These are phyloP conservation scores for Sicyos edulis DNA, from an alignment of 306 rosid genomes.

Conservation along the genomic window DNA sequence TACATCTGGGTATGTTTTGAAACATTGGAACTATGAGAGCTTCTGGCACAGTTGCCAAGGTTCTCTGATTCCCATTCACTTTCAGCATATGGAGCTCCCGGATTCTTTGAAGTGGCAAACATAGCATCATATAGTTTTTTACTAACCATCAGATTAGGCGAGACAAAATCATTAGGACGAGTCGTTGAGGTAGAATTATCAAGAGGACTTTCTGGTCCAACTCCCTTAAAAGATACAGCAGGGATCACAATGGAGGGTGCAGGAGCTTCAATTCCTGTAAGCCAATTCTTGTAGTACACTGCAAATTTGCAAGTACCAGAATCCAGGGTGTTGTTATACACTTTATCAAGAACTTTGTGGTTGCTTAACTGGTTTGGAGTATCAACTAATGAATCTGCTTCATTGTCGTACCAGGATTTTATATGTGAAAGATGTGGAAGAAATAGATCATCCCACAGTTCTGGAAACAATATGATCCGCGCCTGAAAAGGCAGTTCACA, in stretches of 20 bases:
- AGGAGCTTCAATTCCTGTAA: constrained; percentile 60
- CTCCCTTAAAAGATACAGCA: constrained; percentile 30
- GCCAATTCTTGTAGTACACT: constrained; percentile 80
- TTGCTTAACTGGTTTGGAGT: constrained; percentile 40
- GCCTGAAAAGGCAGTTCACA: constrained; percentile 64
- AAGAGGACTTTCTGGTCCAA: constrained; percentile 34
- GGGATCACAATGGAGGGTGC: constrained; percentile 57
- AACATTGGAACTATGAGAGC: constrained; percentile 38
- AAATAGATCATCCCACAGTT: constrained; percentile 71
- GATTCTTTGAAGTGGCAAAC: constrained; percentile 34
- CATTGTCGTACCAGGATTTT: constrained; percentile 52
- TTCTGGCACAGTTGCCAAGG: constrained; percentile 25
- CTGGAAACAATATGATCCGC: constrained; percentile 52
- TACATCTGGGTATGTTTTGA: constrained; percentile 32
- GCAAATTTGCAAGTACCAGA: constrained; percentile 56
- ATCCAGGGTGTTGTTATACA: constrained; percentile 58
- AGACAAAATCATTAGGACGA: constrained; percentile 45
- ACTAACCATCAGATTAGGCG: constrained; percentile 63
- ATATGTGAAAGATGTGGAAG: constrained; percentile 59
- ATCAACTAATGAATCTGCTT: constrained; percentile 41
- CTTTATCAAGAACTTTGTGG: constrained; percentile 42
- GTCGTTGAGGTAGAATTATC: constrained; percentile 39
- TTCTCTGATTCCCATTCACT: constrained; percentile 30
- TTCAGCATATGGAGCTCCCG: constrained; percentile 31
- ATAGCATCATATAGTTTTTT: constrained; percentile 61